Base-by-base conservation (phyloP, 2,329 filamentous ascomycete species). In the Colletotrichum acutatum region DNA sequence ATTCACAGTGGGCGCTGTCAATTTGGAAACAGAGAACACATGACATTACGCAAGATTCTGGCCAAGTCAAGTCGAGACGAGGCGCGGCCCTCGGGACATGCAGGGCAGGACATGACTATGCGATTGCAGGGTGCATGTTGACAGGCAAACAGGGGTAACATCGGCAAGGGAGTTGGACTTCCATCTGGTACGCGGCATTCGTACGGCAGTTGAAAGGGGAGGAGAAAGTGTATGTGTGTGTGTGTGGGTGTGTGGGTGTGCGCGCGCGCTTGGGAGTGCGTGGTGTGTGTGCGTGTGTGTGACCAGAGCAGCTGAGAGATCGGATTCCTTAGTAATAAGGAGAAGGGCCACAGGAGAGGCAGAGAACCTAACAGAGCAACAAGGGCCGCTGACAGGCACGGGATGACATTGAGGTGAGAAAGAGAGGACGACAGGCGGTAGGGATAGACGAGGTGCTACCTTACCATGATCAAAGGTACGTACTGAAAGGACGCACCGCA, bases 131-230 rank as follows among this genome's bases (percentile, higher is more conserved):
- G 60, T 22, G 28, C 53, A 57, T 30, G 30, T 52, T 63, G 46
- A 53, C 46, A 63, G 32, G n/a, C 60, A 63, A 63, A 30, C 65
- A 69, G 58, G 52, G 59, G 58, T 59, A 54, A 46, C 5, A 22
- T 53, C 49, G 57, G 62, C 37, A 57, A 67, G 49, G 26, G 57
- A 26, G 58, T 46, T 57, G 24, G 22, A 46, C 32, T 62, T 22
- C 19, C 16, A 22, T 9, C 8, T 42, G n/a, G 42, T 37, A 62
- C 65, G 19, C 49, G 52, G 57, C 24, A 57, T 46, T 49, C 4
- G 54, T 12, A 46, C 56, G 63, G 63, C 64, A 71, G 63, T 62
- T 67, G 63, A 24, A 28, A 28, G 54, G 24, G 26, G 6, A 16
- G 14, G 34, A 16, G 37, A 42, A 9, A 32, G 30, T 8, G 30